Evolutionary conservation across 2,329 filamentous ascomycete species (phyloP), one percentile per base, ranked within the genome.

Genomic region (Trichoderma harzianum): DNA sequence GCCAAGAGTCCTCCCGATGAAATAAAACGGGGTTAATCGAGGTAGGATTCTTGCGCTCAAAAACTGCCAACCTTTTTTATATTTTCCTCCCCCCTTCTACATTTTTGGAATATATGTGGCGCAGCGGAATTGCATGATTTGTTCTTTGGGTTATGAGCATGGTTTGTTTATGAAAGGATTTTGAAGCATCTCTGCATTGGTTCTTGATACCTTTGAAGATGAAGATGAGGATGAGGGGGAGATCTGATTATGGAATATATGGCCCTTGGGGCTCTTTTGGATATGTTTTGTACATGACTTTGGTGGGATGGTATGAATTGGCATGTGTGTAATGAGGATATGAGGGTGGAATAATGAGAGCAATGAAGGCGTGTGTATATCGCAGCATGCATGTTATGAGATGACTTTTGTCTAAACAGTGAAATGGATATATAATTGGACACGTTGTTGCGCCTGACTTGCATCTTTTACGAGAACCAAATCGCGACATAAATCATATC

Each of bases 271-370:
- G 24, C 51, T 6, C 18, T 21, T 60, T 51, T 61, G 66, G 55
- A 51, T 51, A 51, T 69, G 39, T 24, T 36, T 26, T 60, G 24
- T 26, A 51, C 21, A 61, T 69, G 55, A 28, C n/a, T 34, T 47
- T 57, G 34, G 26, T 8, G 39, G n/a, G 26, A 28, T 68, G 53
- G n/a, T 5, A 68, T 30, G 53, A 36, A 61, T 39, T 43, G 51
- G 32, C 3, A 60, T 55, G 30, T 65, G 62, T 18, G 39, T 51
- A 51, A 62, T 69, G 66, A 61, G 10, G 26, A 30, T 32, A 64
- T 11, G 39, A 53, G n/a, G n/a, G 14, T 11, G 63, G 43, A 5
- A 53, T 51, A 34, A 53, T 65, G 26, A 53, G 36, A 18, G 26
- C 14, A 39, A 51, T 69, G 55, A 51, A 16, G 55, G 58, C 21